Evolutionary conservation across 2,329 filamentous ascomycete species (phyloP), one percentile per base, ranked within the genome.

Genomic region (Fusarium sarcochroum): DNA sequence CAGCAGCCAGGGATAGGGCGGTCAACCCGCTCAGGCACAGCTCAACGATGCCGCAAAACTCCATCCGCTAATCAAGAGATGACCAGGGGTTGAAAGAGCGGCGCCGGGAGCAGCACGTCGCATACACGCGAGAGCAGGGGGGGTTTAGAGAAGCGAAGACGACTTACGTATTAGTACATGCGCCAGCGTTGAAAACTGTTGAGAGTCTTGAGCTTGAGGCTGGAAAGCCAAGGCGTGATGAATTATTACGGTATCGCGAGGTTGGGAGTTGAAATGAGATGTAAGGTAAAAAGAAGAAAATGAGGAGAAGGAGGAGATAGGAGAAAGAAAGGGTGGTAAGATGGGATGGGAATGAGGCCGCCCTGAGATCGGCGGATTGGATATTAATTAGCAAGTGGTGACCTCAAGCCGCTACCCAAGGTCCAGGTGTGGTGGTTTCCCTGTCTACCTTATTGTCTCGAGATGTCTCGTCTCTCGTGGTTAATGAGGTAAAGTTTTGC

Each of bases 81-180:
- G 63, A 48, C 62, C 67, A 61, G 67, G 67, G 67, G 37, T 21
- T 38, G 18, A 55, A 53, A 51, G 50, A 64, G 50, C 53, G 63
- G 58, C 50, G 55, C 50, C 66, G 66, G 66, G 63, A 68, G 58
- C 51, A 42, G 49, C 41, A 62, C 37, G 46, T 41, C 34, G 62
- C 47, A 66, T 57, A 60, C 66, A 69, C 62, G 66, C 66, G 68
- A 70, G 32, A 45, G 48, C 67, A 65, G 51, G 68, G 67, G 67
- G 63, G 58, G 10, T 30, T 30, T 32, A 57, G 30, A 48, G 38
- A 64, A 58, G 55, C 45, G 63, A 44, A 47, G 49, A 52, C 54
- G 38, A 69, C 67, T 64, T 69, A 69, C 66, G 46, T 63, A 52
- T 63, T 70, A 58, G 66, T 69, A 52, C 57, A 52, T 59, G 41